phyloP scores from a whole-genome alignment of 345 rosid species.

The Camelina sativa region DNA sequence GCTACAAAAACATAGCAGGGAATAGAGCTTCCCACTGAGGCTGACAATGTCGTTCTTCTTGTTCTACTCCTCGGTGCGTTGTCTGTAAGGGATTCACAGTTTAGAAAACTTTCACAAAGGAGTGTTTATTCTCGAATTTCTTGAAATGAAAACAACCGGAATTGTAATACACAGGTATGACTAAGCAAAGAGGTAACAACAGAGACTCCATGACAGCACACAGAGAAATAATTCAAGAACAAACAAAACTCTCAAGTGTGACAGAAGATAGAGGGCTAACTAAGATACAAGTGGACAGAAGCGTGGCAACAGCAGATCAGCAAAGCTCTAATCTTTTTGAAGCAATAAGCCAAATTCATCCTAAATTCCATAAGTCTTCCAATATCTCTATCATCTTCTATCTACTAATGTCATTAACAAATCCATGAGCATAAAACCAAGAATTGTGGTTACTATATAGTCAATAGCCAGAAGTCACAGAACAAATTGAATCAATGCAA shows the following conservation, averaged over 20 bases:
- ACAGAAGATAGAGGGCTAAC: background rate
- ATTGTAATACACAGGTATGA: background rate
- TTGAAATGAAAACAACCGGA: slow-evolving; percentile 1
- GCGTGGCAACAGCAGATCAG: background rate
- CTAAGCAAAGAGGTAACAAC: background rate
- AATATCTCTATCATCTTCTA: background rate
- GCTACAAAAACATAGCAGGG: background rate
- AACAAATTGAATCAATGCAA: background rate
- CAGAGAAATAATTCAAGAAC: slow-evolving; percentile 7
- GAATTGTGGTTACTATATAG: background rate
- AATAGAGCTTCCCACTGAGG: background rate
- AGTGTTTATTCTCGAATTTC: background rate
- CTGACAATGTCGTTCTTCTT: slow-evolving; percentile 5
- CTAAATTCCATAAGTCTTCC: background rate
- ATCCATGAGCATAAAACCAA: background rate
- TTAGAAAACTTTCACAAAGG: background rate
- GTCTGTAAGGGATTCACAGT: slow-evolving; percentile 3
- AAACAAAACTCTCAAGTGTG: slow-evolving; percentile 13
- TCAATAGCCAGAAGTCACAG: background rate
- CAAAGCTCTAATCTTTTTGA: slow-evolving; percentile 9
- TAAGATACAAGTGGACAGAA: slow-evolving; percentile 12
- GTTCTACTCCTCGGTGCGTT: background rate
- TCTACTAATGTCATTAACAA: background rate
- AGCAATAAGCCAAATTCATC: slow-evolving; percentile 5
- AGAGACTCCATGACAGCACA: background rate